Evolutionary conservation across 2,329 filamentous ascomycete genomes (phyloP).

Genomic region (Pseudocercospora cruenta): DNA sequence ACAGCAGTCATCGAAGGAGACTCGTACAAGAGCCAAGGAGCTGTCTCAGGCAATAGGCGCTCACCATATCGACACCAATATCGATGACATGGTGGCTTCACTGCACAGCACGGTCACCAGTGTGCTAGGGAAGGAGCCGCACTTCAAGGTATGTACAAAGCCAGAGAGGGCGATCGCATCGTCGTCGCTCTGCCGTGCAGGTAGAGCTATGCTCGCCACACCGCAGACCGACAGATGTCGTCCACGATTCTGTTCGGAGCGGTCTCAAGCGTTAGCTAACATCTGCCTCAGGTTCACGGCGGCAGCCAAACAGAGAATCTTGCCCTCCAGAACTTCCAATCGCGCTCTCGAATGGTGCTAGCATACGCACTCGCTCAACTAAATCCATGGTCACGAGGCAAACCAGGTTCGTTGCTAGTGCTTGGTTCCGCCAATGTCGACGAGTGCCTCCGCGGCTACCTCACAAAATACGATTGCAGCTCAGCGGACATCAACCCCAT

Average conservation of each 20-base stretch:
- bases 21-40: constrained; percentile 65
- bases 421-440: constrained; percentile 71
- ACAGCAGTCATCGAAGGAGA: constrained; percentile 67
- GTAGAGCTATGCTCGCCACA: too few relatives aligned
- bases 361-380: constrained; percentile 68
- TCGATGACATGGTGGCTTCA: constrained; percentile 68
- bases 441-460: constrained; percentile 60
- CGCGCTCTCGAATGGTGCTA: constrained; percentile 67
- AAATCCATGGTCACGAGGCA: constrained; percentile 63
- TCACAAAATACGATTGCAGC: constrained; percentile 72
- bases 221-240: not conserved
- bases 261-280: not conserved
- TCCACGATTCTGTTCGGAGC: too few relatives aligned
- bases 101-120: constrained; percentile 62
- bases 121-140: constrained; percentile 63
- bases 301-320: constrained; percentile 64
- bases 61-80: constrained; percentile 74
- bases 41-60: constrained; percentile 66
- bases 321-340: constrained; percentile 70
- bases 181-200: not conserved
- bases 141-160: constrained; percentile 50
- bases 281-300: constrained; percentile 56
- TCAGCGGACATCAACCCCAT: constrained; percentile 65
- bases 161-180: too few relatives aligned
- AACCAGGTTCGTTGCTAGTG: constrained; percentile 64